A percentile compares a stretch with the other conserved stretches of the same genome.
These are phyloP conservation scores for Halophytophthora polymorphica DNA, from an alignment of 352 stramenopile genomes.

Conservation along the genomic window DNA sequence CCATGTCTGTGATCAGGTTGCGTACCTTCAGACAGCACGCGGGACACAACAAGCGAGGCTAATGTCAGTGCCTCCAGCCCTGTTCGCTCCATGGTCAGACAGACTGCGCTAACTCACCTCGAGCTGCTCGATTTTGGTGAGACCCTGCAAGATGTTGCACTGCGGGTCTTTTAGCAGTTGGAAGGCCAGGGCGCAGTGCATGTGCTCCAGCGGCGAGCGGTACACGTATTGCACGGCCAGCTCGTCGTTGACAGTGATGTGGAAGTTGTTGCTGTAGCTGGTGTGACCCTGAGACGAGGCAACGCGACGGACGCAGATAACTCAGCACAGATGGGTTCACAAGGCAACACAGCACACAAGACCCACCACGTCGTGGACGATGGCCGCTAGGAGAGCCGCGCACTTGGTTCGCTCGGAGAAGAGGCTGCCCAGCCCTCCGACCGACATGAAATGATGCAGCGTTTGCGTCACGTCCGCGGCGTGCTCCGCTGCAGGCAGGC, in stretches of 20 bases:
- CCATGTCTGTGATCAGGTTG: slow-evolving; percentile 80
- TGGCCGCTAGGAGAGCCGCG: slow-evolving; percentile 66
- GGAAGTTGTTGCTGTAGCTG: slow-evolving; percentile 87
- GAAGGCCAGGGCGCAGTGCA: slow-evolving; percentile 83
- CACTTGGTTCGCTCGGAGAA: slow-evolving; percentile 67
- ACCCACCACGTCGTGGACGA: slow-evolving; percentile 81
- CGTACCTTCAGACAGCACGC: slow-evolving; percentile 32
- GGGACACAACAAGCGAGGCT: not conserved
- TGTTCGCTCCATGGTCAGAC: too few species aligned
- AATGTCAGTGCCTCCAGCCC: slow-evolving; percentile 7
- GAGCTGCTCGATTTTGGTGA: slow-evolving; percentile 73
- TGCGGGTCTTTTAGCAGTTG: slow-evolving; percentile 64
- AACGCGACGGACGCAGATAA: not conserved
- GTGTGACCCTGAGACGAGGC: slow-evolving; percentile 58
- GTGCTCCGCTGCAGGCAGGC: slow-evolving; percentile 52
- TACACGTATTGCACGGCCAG: slow-evolving; percentile 83
- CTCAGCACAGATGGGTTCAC: too few species aligned
- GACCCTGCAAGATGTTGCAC: slow-evolving; percentile 69
- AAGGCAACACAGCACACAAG: not conserved
- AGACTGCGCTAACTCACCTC: slow-evolving; percentile 30
- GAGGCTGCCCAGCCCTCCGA: slow-evolving; percentile 46
- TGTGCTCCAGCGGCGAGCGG: slow-evolving; percentile 81
- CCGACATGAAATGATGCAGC: slow-evolving; percentile 65
- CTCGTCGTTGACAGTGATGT: slow-evolving; percentile 78
- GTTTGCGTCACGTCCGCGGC: slow-evolving; percentile 80